Evolutionary conservation across 2,329 filamentous ascomycete genomes (phyloP).

Genomic region (Aspergillus sp.): DNA sequence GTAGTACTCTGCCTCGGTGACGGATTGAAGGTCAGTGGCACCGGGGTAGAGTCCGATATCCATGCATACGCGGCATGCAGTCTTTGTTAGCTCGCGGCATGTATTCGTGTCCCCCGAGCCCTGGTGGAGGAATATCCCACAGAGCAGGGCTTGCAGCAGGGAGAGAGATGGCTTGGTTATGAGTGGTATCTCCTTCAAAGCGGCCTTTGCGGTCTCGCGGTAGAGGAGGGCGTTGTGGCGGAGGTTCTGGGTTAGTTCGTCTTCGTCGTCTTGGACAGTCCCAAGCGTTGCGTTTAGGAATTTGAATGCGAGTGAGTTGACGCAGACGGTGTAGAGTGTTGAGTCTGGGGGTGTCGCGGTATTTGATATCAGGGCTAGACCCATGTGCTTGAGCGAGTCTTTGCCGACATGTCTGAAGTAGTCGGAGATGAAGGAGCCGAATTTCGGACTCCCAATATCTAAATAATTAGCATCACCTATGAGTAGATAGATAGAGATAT

Average conservation of each 20-base stretch:
- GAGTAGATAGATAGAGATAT: too few species aligned
- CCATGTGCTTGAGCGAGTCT: conserved; percentile 21
- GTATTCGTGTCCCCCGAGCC: conserved; percentile 20
- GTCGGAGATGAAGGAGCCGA: conserved; percentile 20
- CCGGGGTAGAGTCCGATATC: conserved; percentile 15
- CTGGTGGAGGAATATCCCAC: conserved; percentile 23
- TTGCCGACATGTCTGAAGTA: conserved; percentile 22
- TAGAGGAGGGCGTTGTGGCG: conserved; percentile 10
- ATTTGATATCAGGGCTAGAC: conserved; percentile 15
- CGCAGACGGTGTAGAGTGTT: conserved; percentile 20
- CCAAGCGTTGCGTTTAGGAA: conserved; percentile 18
- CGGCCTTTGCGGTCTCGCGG: conserved; percentile 13
- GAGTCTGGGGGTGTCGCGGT: conserved; percentile 8
- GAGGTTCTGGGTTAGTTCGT: conserved; percentile 8
- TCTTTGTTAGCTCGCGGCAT: conserved; percentile 19
- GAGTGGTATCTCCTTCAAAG: conserved; percentile 18
- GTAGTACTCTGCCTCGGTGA: conserved; percentile 20
- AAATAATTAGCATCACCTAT: neutral
- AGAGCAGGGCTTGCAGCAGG: conserved; percentile 18
- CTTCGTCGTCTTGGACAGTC: neutral
- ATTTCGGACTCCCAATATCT: conserved; percentile 20
- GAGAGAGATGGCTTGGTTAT: conserved; percentile 12
- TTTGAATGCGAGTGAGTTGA: conserved; percentile 21
- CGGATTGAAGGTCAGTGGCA: neutral
- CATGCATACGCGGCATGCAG: conserved; percentile 21